Conservation (phyloP, 441 rosid species). For the Arabidopsis hybrid region DNA sequence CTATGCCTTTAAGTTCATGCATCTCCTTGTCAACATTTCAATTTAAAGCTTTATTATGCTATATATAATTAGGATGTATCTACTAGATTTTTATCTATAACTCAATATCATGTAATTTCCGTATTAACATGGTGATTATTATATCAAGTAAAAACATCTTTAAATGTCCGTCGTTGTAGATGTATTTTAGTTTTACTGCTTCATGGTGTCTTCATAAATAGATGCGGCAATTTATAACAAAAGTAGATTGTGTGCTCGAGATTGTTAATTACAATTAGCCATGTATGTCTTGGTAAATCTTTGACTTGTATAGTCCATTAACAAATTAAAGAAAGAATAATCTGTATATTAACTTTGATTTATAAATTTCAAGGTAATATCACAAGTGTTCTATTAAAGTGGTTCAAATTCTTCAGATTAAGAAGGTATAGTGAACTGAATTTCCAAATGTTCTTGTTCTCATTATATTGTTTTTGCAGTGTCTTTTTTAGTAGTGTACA, state of each 20-base stretch:
- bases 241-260: conserved; percentile 8
- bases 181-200: not conserved
- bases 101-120: not conserved
- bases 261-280: not conserved
- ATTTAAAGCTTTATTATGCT: conserved; percentile 8
- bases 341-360: conserved; percentile 2
- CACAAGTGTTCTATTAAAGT: not conserved
- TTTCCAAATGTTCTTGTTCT: not conserved
- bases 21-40: conserved; percentile 25
- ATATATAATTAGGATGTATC: not conserved
- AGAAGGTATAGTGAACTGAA: not conserved
- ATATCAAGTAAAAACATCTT: not conserved
- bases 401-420: not conserved
- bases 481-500: not conserved
- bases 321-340: too few relatives aligned
- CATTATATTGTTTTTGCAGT: not conserved
- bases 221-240: not conserved
- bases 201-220: not conserved
- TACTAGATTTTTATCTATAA: conserved; percentile 7
- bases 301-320: too few relatives aligned
- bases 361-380: conserved; percentile 6
- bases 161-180: not conserved
- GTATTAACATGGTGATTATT: not conserved
- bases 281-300: too few relatives aligned
- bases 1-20: conserved; percentile 10